Conservation (phyloP, 2,329 filamentous ascomycete species). For the Endoconidiophora polonica region DNA sequence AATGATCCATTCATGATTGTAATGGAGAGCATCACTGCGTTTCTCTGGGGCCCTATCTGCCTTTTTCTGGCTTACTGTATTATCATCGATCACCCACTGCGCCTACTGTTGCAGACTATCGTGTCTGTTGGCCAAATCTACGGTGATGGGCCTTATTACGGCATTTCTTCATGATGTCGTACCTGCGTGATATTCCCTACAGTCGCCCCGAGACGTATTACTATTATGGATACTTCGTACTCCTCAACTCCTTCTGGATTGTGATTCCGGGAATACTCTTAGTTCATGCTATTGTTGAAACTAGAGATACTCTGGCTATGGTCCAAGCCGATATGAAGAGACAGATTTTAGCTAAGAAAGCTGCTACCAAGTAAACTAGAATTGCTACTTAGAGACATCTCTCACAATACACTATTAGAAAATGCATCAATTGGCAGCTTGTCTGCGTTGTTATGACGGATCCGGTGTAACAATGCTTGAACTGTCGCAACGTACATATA, state of each 20-base stretch:
- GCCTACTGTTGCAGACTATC: slow-evolving; percentile 31
- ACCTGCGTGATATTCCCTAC: slow-evolving; percentile 24
- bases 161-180: slow-evolving; percentile 28
- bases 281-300: slow-evolving; percentile 17
- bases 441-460: too few species aligned
- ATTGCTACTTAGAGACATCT: too few species aligned
- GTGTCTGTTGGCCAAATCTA: slow-evolving; percentile 33
- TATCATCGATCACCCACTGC: slow-evolving; percentile 26
- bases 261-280: slow-evolving; percentile 27
- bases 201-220: slow-evolving; percentile 35
- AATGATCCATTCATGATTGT: slow-evolving; percentile 36
- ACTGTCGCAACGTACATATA: too few species aligned
- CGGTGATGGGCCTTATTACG: slow-evolving; percentile 35
- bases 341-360: background rate
- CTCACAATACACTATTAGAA: too few species aligned
- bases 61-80: slow-evolving; percentile 30
- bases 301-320: slow-evolving; percentile 9
- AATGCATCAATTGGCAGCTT: too few species aligned
- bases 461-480: too few species aligned
- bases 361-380: background rate
- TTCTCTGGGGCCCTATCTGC: slow-evolving; percentile 36
- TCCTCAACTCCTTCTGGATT: slow-evolving; percentile 37
- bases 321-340: slow-evolving; percentile 4
- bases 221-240: slow-evolving; percentile 36
- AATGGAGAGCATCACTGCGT: slow-evolving; percentile 37